Base-by-base conservation (phyloP, 2,329 filamentous ascomycete genomes). In the Colletotrichum sp. region DNA sequence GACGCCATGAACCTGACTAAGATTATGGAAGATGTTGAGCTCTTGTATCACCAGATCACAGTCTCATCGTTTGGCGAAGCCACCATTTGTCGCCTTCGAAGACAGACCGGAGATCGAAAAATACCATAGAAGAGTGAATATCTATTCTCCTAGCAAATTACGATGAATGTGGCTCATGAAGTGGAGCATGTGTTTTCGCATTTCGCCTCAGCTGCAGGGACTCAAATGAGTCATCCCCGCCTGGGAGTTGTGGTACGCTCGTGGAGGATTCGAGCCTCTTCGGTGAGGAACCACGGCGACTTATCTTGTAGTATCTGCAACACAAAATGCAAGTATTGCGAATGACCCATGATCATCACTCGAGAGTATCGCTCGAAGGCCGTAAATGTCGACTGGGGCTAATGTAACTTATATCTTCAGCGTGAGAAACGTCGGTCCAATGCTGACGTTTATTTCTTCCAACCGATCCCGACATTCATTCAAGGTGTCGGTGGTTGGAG, bases 391-490 rank as follows among this genome's bases (percentile, higher is more conserved):
- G 49, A 52, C 22, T 22, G 32, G 3, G 1, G 0, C 19, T 52
- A 2, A 52, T 22, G 44, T 22, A 8, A 12, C 49, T 55, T 22
- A 0, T 3, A 25, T 55, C 49, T 55, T 55, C 49, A 19, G 8
- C 49, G 1, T 55, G 49, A 9, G 4, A 55, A 55, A 19, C 2
- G 0, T 25, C 49, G 5, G 49, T 13, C 8, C 0, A n/a, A 55
- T 7, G n/a, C 5, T 25, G 12, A 6, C 0, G 6, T 25, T 0
- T n/a, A 2, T 55, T 55, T 55, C 11, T n/a, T 55, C n/a, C n/a
- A 55, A 55, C 8, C 4, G 2, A n/a, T 55, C 13, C n/a, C 1
- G 1, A 25, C 49, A 22, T 3, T 9, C 7, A 25, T 0, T 5
- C 5, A 25, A 25, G 3, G 0, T 13, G 13, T 55, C 8, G 8